Percentiles rank a stretch among this genome's conserved stretches.
Evolutionary conservation across 352 stramenopile species (phyloP).

Genomic region (Plasmopara viticola): DNA sequence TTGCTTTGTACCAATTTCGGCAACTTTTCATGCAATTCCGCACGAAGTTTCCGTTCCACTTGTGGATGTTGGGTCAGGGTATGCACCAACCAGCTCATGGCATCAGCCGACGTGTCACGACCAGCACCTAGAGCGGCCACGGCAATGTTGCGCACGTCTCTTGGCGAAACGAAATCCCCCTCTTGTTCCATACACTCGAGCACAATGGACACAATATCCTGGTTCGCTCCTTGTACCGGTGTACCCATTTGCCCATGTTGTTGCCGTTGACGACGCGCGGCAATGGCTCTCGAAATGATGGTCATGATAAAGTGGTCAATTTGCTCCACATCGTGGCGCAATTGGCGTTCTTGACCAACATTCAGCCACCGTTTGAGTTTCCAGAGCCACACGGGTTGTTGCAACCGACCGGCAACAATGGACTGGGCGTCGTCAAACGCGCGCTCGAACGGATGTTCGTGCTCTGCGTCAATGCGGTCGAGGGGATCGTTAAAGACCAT

Average conservation of each 20-base stretch:
- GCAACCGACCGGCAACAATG: conserved; percentile 21
- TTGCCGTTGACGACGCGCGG: conserved; percentile 13
- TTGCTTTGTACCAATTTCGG: conserved; percentile 21
- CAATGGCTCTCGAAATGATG: conserved; percentile 31
- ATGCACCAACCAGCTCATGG: conserved; percentile 61
- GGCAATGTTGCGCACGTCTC: conserved; percentile 54
- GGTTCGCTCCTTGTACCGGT: neutral
- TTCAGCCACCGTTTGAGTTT: conserved; percentile 42
- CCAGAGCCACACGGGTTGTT: conserved; percentile 32
- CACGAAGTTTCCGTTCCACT: conserved; percentile 31
- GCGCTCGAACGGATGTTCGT: conserved; percentile 34
- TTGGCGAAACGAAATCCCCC: conserved; percentile 20
- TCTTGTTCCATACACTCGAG: conserved; percentile 27
- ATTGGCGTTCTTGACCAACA: conserved; percentile 25
- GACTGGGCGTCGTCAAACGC: conserved; percentile 34
- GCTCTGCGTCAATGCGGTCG: conserved; percentile 29
- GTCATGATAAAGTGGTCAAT: conserved; percentile 34
- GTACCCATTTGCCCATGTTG: conserved; percentile 11
- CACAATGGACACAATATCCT: conserved; percentile 29
- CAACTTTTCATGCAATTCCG: conserved; percentile 38
- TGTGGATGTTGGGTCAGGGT: conserved; percentile 47
- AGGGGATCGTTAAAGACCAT: conserved; percentile 40
- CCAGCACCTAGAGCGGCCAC: conserved; percentile 60
- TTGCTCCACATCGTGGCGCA: conserved; percentile 22
- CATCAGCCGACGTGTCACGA: conserved; percentile 49